phyloP scores from a whole-genome alignment of 1,139 yeast genomes.

The Geotrichum restrictum region DNA sequence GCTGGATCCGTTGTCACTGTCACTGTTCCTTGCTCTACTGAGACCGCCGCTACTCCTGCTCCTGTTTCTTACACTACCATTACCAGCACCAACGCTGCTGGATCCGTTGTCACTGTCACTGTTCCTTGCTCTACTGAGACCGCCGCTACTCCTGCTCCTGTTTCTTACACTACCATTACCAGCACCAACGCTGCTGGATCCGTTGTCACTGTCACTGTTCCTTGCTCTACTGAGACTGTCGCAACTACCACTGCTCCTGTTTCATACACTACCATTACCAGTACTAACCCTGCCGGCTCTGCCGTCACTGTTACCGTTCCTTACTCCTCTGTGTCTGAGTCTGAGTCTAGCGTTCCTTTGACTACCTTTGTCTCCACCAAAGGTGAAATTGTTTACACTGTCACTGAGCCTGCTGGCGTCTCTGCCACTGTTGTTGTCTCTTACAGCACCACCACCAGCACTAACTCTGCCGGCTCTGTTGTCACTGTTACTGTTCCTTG shows the following conservation, averaged over 20 bases:
- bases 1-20: conserved; percentile 6
- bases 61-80: conserved; percentile 1
- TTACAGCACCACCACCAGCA: conserved; percentile 36
- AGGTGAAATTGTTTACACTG: not conserved
- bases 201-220: conserved; percentile 1
- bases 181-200: conserved; percentile 9
- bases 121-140: not conserved
- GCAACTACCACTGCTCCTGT: not conserved
- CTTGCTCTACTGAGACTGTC: not conserved
- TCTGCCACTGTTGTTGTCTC: not conserved
- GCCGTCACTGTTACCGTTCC: conserved; percentile 2
- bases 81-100: conserved; percentile 3
- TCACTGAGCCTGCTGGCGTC: conserved; percentile 2
- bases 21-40: conserved; percentile 1
- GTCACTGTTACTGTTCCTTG: conserved; percentile 1
- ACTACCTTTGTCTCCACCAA: conserved; percentile 1
- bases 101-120: conserved; percentile 6
- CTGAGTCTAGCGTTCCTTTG: not conserved
- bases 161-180: not conserved
- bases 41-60: not conserved
- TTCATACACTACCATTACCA: not conserved
- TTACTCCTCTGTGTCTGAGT: not conserved
- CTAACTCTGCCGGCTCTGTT: not conserved
- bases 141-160: not conserved
- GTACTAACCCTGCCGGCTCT: conserved; percentile 7